phyloP scores from a whole-genome alignment of 352 stramenopile genomes.

The Pythium phragmiticola region DNA sequence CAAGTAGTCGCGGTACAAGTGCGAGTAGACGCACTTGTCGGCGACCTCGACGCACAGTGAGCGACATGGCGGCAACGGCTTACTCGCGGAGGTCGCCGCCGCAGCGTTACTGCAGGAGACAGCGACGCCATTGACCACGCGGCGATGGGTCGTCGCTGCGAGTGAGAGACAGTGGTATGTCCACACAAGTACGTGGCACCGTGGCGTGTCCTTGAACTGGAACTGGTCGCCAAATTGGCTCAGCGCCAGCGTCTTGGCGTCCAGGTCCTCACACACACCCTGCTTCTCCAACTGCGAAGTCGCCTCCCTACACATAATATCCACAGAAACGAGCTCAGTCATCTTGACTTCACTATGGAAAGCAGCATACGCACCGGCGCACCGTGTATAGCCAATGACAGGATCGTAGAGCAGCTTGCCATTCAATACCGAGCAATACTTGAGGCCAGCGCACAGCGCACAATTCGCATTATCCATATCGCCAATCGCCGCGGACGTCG shows the following conservation, averaged over 20 bases:
- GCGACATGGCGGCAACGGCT: slow-evolving; percentile 57
- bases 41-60: slow-evolving; percentile 76
- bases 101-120: slow-evolving; percentile 36
- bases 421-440: slow-evolving; percentile 70
- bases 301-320: slow-evolving; percentile 34
- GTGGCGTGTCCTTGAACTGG: slow-evolving; percentile 69
- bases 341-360: too few species aligned
- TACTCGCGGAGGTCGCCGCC: slow-evolving; percentile 1
- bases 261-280: slow-evolving; percentile 70
- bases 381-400: slow-evolving; percentile 65
- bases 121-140: slow-evolving; percentile 32
- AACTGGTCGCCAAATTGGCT: slow-evolving; percentile 51
- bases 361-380: too few species aligned
- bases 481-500: slow-evolving; percentile 26
- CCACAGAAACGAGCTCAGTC: neutral
- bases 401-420: slow-evolving; percentile 67
- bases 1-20: slow-evolving; percentile 64
- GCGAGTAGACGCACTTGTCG: slow-evolving; percentile 74
- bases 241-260: slow-evolving; percentile 55
- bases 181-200: slow-evolving; percentile 62
- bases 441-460: slow-evolving; percentile 44
- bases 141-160: slow-evolving; percentile 48
- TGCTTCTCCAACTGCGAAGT: slow-evolving; percentile 66
- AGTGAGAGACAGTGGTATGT: slow-evolving; percentile 78
- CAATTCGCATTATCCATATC: slow-evolving; percentile 43